These are phyloP conservation scores for Penicillium brasilianum DNA, from an alignment of 2,329 filamentous ascomycete species.

Conservation along the genomic window DNA sequence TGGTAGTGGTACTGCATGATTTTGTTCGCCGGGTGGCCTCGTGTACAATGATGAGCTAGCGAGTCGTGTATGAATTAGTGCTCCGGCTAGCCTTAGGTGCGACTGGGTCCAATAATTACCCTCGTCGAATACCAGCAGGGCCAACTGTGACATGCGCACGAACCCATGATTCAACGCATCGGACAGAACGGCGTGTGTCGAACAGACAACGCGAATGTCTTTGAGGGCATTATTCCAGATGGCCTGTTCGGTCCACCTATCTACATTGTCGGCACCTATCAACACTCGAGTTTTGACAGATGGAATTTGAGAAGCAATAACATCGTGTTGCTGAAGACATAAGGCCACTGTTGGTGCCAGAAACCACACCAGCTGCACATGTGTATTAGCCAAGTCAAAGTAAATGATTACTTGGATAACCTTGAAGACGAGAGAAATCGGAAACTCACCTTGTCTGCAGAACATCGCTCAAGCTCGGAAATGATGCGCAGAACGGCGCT, in stretches of 20 bases:
- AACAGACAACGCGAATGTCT: constrained; percentile 73
- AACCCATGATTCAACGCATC: constrained; percentile 79
- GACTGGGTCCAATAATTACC: constrained; percentile 55
- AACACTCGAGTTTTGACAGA: constrained; percentile 64
- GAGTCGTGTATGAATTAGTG: background rate
- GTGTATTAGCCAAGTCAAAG: background rate
- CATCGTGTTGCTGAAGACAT: constrained; percentile 67
- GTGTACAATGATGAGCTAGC: constrained; percentile 72
- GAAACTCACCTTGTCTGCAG: constrained; percentile 61
- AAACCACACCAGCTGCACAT: constrained; percentile 67
- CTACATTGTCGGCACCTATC: constrained; percentile 69
- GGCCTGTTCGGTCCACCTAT: constrained; percentile 71
- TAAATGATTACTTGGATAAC: too few relatives aligned
- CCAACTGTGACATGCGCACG: constrained; percentile 65
- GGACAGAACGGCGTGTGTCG: constrained; percentile 74
- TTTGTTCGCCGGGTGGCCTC: constrained; percentile 66
- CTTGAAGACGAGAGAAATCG: too few relatives aligned
- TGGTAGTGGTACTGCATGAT: constrained; percentile 79
- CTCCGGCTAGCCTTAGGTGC: background rate
- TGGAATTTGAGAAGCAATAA: constrained; percentile 65
- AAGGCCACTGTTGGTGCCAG: constrained; percentile 71
- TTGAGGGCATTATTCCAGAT: constrained; percentile 71
- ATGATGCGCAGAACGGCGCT: constrained; percentile 72
- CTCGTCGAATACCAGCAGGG: constrained; percentile 82
- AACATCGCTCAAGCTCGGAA: constrained; percentile 63